phyloP scores from a whole-genome alignment of 1,139 yeast species.

The Taphrina deformans region DNA sequence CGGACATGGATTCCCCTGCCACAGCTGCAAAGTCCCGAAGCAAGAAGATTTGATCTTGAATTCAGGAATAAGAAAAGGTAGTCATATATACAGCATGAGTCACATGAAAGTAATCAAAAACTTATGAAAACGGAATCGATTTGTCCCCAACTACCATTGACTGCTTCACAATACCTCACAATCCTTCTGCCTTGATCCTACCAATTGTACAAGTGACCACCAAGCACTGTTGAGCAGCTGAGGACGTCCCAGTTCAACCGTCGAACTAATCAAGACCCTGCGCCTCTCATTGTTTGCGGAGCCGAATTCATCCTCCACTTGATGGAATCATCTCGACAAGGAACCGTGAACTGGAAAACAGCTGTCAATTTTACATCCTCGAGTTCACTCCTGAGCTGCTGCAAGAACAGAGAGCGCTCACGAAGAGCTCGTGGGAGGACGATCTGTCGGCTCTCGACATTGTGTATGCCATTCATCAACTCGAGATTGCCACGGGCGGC shows the following conservation, averaged over 20 bases:
- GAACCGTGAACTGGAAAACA: no score
- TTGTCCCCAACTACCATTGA: not conserved
- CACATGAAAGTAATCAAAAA: not conserved
- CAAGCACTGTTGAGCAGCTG: no score
- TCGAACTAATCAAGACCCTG: not conserved
- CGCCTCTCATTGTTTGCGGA: not conserved
- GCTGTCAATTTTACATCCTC: not conserved
- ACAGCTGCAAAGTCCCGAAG: constrained; percentile 37
- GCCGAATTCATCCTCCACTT: not conserved
- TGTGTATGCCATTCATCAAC: constrained; percentile 8
- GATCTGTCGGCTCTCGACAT: no score
- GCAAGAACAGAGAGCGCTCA: no score
- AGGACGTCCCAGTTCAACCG: not conserved
- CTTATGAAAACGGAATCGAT: not conserved
- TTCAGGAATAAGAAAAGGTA: not conserved
- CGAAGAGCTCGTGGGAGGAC: not conserved
- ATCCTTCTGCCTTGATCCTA: no score
- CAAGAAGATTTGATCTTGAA: constrained; percentile 27
- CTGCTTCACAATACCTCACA: no score
- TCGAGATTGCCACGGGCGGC: constrained; percentile 5
- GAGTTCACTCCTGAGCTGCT: no score
- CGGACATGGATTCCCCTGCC: constrained; percentile 28
- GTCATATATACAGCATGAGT: not conserved
- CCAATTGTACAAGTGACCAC: no score
- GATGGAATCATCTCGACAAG: no score